Percentiles rank a stretch among this genome's conserved stretches.
These are phyloP conservation scores for Cercospora sp. DNA, from an alignment of 2,329 filamentous ascomycete species.

Conservation along the genomic window DNA sequence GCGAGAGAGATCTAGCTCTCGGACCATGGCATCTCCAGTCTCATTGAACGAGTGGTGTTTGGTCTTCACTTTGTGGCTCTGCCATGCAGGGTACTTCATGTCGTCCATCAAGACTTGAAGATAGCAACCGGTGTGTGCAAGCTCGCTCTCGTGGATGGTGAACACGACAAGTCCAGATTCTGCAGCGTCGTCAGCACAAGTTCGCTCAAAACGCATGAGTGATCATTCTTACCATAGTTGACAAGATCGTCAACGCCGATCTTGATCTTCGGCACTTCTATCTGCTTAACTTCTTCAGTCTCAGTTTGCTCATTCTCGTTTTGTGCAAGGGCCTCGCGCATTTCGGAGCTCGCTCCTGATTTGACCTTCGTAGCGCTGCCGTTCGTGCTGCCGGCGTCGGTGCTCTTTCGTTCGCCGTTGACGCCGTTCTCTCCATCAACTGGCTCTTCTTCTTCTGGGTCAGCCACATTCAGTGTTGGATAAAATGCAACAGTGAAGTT, in stretches of 20 bases:
- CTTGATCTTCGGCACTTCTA: slow-evolving; percentile 70
- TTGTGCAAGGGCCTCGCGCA: slow-evolving; percentile 49
- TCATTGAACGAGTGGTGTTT: slow-evolving; percentile 78
- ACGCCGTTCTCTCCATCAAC: background rate
- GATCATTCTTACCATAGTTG: slow-evolving; percentile 63
- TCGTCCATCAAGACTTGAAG: slow-evolving; percentile 93
- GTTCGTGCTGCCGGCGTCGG: slow-evolving; percentile 21
- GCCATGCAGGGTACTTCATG: slow-evolving; percentile 86
- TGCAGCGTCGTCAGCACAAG: slow-evolving; percentile 43
- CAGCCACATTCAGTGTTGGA: slow-evolving; percentile 80
- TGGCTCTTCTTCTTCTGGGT: slow-evolving; percentile 74
- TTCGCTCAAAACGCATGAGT: background rate
- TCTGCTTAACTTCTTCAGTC: slow-evolving; percentile 45
- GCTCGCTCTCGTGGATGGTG: slow-evolving; percentile 85
- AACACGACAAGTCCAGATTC: slow-evolving; percentile 94
- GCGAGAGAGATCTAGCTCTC: slow-evolving; percentile 94
- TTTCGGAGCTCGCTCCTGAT: slow-evolving; percentile 29
- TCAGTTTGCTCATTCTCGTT: slow-evolving; percentile 50
- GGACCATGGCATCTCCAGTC: slow-evolving; percentile 90
- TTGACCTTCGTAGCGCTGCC: background rate
- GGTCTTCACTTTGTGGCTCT: slow-evolving; percentile 71
- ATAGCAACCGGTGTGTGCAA: slow-evolving; percentile 72
- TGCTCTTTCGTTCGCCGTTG: slow-evolving; percentile 14
- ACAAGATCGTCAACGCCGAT: slow-evolving; percentile 77
- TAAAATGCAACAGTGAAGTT: slow-evolving; percentile 87